Percentiles rank a stretch among this genome's conserved stretches.
Evolutionary conservation across 352 stramenopile genomes (phyloP).

Genomic region (Globisporangium orthogonon): DNA sequence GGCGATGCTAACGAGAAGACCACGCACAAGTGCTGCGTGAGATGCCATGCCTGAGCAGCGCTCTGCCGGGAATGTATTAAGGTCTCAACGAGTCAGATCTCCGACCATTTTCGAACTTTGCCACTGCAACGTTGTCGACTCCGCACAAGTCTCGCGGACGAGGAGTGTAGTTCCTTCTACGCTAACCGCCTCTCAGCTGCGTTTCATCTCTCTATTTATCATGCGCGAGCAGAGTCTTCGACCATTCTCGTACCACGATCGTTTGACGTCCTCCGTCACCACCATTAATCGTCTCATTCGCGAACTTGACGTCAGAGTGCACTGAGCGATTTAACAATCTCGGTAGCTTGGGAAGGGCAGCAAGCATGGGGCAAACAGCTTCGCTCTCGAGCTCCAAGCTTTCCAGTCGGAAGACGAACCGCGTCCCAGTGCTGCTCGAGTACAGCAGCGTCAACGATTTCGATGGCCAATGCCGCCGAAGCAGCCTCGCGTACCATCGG

Average conservation of each 20-base stretch:
- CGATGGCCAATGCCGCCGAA: not conserved
- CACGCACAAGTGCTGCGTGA: no score
- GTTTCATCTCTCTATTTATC: not conserved
- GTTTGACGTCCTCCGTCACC: no score
- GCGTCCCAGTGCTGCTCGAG: not conserved
- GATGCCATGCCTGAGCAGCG: no score
- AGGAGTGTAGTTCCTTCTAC: not conserved
- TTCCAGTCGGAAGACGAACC: not conserved
- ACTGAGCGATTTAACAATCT: not conserved
- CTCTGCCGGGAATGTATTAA: no score
- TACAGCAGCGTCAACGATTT: not conserved
- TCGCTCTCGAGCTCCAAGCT: constrained; percentile 3
- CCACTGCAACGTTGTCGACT: no score
- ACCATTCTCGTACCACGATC: not conserved
- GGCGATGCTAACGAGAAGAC: no score
- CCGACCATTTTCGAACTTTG: no score
- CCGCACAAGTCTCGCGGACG: no score
- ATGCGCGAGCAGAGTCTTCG: not conserved
- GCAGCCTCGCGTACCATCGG: constrained; percentile 1
- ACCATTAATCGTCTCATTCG: not conserved
- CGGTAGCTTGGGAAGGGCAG: not conserved
- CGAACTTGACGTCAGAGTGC: not conserved
- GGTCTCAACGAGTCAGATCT: no score
- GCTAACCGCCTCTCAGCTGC: not conserved
- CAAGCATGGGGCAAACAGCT: constrained; percentile 7